A percentile compares a stretch with the other conserved stretches of the same genome.
phyloP scores from a whole-genome alignment of 179 eudicot genomes.

The Drosera spatulata region DNA sequence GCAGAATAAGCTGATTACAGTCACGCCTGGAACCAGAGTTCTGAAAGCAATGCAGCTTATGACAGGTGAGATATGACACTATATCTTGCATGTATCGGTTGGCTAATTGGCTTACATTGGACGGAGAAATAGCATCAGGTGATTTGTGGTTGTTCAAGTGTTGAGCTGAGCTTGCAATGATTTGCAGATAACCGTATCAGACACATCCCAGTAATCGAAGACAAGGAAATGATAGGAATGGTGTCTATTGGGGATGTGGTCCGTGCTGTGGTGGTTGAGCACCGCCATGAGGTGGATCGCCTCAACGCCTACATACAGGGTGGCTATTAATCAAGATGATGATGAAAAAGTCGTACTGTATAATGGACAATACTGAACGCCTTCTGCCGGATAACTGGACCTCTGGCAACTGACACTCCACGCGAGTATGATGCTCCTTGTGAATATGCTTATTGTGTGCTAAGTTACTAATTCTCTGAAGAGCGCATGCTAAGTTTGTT shows the following conservation, averaged over 20 bases:
- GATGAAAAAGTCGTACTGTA: background rate
- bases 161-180: background rate
- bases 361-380: too few species aligned
- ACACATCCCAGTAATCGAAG: conserved; percentile 85
- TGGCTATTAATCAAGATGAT: conserved; percentile 60
- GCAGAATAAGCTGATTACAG: conserved; percentile 98
- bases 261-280: conserved; percentile 91
- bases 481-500: too few species aligned
- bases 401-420: too few species aligned
- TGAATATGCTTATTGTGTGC: too few species aligned
- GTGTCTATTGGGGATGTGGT: conserved; percentile 99
- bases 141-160: background rate
- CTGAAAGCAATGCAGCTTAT: conserved; percentile 95
- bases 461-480: too few species aligned
- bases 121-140: background rate
- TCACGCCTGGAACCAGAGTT: conserved; percentile 78
- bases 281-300: conserved; percentile 89
- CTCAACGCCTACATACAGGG: conserved; percentile 88
- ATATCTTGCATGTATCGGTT: background rate
- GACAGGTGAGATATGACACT: conserved; percentile 53
- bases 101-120: background rate
- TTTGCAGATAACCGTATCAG: conserved; percentile 90
- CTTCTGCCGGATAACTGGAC: too few species aligned
- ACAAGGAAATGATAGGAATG: conserved; percentile 81
- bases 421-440: too few species aligned